phyloP scores from a whole-genome alignment of 2,329 filamentous ascomycete genomes.

The Neophaeococcomyces aloes region DNA sequence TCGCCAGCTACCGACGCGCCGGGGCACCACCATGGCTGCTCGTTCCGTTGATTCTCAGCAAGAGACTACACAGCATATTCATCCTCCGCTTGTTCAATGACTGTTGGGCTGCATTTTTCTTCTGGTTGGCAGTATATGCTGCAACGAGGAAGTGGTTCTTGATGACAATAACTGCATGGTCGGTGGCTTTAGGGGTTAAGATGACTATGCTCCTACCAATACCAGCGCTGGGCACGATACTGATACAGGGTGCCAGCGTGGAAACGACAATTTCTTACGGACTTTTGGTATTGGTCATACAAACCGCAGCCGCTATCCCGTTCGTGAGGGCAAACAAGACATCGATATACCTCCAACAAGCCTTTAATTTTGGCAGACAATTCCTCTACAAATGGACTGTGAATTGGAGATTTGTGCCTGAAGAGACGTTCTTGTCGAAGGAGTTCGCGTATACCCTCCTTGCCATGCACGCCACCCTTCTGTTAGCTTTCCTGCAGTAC shows the following conservation, averaged over 20 bases:
- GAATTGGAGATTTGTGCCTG: constrained; percentile 93
- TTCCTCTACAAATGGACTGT: constrained; percentile 99
- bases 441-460: constrained; percentile 60
- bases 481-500: constrained; percentile 54
- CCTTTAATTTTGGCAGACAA: constrained; percentile 81
- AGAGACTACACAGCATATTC: constrained; percentile 88
- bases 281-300: constrained; percentile 63
- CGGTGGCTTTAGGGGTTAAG: constrained; percentile 77
- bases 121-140: constrained; percentile 70
- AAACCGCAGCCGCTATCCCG: constrained; percentile 42
- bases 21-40: constrained; percentile 69
- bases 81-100: constrained; percentile 92
- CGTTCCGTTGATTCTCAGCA: constrained; percentile 75
- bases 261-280: constrained; percentile 56
- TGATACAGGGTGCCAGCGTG: constrained; percentile 64
- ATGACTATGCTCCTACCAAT: constrained; percentile 81
- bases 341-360: constrained; percentile 56
- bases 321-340: constrained; percentile 7
- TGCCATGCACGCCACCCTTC: constrained; percentile 52
- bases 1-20: constrained; percentile 58
- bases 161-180: constrained; percentile 61
- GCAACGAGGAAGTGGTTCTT: constrained; percentile 69
- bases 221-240: constrained; percentile 66
- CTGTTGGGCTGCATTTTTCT: constrained; percentile 71
- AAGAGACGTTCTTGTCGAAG: constrained; percentile 64